Base-by-base conservation (phyloP, 257 asterid genomes). In the Linderniella brevidens region DNA sequence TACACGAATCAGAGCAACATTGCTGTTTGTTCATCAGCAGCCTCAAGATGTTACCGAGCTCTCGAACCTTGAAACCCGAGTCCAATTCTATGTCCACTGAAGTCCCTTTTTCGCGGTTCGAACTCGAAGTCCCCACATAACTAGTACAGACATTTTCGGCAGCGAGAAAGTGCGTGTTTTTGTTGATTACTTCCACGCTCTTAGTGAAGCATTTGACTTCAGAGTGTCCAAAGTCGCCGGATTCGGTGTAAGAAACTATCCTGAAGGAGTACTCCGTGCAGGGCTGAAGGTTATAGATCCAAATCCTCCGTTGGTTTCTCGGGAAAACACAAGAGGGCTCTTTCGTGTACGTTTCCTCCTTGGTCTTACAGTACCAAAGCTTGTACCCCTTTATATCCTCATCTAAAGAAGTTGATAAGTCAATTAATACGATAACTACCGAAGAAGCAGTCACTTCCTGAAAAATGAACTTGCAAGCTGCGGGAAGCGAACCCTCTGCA, bases 51-150 rank as follows among this genome's bases (percentile, higher is more conserved):
- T 70, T 80, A 4, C 92, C 93, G 37, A 87, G 93, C 75, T 87
- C 97, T 50, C 97, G 77, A 53, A 87, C 95, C 73, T 78, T 87
- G 74, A 87, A 87, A 8, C 97, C 95, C 13, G 92, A 77, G 68
- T 86, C 94, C 1, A 69, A 75, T 64, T 77, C 92, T 42, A 86
- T 62, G 49, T 68, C 76, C 25, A 50, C 43, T 49, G 64, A 54
- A 42, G 60, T 51, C 53, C 62, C 53, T 37, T 48, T 56, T 53
- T 58, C 73, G 58, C 54, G 63, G 43, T 68, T 75, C 55, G 80
- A 65, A 61, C 69, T 55, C 35, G 78, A 79, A 73, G 74, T 64
- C 49, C 80, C 92, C 60, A 73, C 76, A 56, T 59, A 67, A 42
- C 54, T 66, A 38, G 70, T 64, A 56, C 54, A 75, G 50, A 62